Conservation (phyloP, 2,329 filamentous ascomycete species). For the Sordariomycetes sp. region DNA sequence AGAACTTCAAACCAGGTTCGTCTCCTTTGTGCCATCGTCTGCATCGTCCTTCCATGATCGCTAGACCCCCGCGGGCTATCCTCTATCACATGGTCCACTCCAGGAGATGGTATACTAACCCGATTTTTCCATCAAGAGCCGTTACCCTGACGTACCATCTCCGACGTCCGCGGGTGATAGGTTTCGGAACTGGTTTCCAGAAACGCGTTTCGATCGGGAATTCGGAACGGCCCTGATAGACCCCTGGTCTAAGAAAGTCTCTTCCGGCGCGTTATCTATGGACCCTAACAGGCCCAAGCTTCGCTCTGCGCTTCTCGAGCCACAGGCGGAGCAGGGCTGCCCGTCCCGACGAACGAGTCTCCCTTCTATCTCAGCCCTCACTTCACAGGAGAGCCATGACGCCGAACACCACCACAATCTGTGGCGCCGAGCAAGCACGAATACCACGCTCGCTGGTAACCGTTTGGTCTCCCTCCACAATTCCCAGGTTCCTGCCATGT, state of each 20-base stretch:
- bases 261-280: background rate
- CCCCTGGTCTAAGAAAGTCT: background rate
- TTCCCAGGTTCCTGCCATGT: background rate
- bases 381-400: background rate
- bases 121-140: background rate
- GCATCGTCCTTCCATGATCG: too few species aligned
- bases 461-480: background rate
- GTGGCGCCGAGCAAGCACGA: background rate
- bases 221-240: background rate
- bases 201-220: background rate
- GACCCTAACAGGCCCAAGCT: background rate
- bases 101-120: background rate
- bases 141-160: background rate
- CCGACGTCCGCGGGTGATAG: background rate
- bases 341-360: conserved; percentile 1
- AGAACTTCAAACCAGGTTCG: too few species aligned
- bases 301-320: background rate
- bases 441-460: background rate
- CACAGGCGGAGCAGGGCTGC: background rate
- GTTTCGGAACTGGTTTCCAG: conserved; percentile 2
- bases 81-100: background rate
- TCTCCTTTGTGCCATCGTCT: too few species aligned
- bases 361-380: background rate
- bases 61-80: background rate
- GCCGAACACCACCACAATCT: background rate